Conservation (phyloP, 768 basidiomycete genomes). For the Xerocomellus chrysenteron region DNA sequence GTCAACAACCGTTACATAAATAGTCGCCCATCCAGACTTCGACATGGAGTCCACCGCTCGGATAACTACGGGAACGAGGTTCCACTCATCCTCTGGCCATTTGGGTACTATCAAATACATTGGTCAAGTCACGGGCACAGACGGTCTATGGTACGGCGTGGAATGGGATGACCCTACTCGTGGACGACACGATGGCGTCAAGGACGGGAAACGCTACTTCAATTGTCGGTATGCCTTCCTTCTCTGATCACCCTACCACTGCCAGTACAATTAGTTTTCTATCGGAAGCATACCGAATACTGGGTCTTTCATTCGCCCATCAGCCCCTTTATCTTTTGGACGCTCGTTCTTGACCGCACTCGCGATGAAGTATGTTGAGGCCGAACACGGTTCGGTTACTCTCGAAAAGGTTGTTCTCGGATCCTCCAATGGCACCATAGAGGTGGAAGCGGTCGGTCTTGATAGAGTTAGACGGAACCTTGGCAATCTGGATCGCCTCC, state of each 20-base stretch:
- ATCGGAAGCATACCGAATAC: slow-evolving; percentile 52
- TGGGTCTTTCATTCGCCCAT: slow-evolving; percentile 81
- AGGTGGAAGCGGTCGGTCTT: slow-evolving; percentile 83
- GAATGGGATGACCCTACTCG: slow-evolving; percentile 90
- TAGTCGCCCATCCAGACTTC: neutral
- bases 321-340: slow-evolving; percentile 56
- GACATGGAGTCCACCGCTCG: slow-evolving; percentile 8
- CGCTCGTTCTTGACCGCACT: slow-evolving; percentile 75
- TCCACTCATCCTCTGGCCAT: slow-evolving; percentile 47
- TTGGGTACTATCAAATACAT: slow-evolving; percentile 70
- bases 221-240: slow-evolving; percentile 55
- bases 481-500: slow-evolving; percentile 60
- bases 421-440: slow-evolving; percentile 78
- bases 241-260: slow-evolving; percentile 11
- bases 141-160: slow-evolving; percentile 87
- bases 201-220: slow-evolving; percentile 80
- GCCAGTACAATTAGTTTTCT: slow-evolving; percentile 6
- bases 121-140: slow-evolving; percentile 61
- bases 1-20: slow-evolving; percentile 12
- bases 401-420: slow-evolving; percentile 72
- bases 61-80: slow-evolving; percentile 50
- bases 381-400: slow-evolving; percentile 47
- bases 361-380: slow-evolving; percentile 73
- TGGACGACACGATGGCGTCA: slow-evolving; percentile 86
- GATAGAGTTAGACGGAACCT: slow-evolving; percentile 76